Evolutionary conservation across 805 yeast genomes (phyloP), one percentile per base, ranked within the genome.

Genomic region (Priceomyces carsonii): DNA sequence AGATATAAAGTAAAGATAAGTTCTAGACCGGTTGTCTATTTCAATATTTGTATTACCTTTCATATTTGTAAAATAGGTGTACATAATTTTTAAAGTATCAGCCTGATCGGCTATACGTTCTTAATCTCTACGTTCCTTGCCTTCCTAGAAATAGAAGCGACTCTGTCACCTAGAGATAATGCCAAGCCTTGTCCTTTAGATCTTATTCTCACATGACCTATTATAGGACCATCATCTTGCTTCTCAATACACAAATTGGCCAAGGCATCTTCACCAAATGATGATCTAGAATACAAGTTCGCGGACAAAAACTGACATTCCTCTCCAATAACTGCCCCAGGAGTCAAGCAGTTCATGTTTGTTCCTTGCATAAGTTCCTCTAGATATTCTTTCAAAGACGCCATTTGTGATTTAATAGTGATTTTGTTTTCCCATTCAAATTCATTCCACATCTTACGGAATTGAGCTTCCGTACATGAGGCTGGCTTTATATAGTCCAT

Each of bases 381-480:
- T 60, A 93, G 71, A 63, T 87, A 93, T 30, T 78, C 85, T 55
- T 82, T 81, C 54, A 95, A 73, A 1, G 86, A 66, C 20, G 75
- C 60, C 44, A 82, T 69, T 35, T 71, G 74, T 2, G 95, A 79
- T 48, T 83, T 81, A 57, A 93, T 85, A 41, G 90, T 85, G 50
- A 93, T 90, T 71, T 93, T 93, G 71, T 93, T 93, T 65, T 93
- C 99, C 99, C 99, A 93, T 67, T 93, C 99, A 58, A 95, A 93
- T 60, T 90, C 97, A 59, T 89, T 88, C 99, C 99, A 93, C 98
- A 90, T 91, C 53, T 81, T 77, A 56, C 99, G 85, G 85, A 93
- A 93, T 48, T 79, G 84, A 29, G 81, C 79, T 64, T 91, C 98
- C 10, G 89, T 69, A 60, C 95, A 86, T 16, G 77, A 75, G n/a